Evolutionary conservation across 176 grass and related monocot genomes (phyloP), one percentile per base, ranked within the genome.

Genomic region (Cocos nucifera): DNA sequence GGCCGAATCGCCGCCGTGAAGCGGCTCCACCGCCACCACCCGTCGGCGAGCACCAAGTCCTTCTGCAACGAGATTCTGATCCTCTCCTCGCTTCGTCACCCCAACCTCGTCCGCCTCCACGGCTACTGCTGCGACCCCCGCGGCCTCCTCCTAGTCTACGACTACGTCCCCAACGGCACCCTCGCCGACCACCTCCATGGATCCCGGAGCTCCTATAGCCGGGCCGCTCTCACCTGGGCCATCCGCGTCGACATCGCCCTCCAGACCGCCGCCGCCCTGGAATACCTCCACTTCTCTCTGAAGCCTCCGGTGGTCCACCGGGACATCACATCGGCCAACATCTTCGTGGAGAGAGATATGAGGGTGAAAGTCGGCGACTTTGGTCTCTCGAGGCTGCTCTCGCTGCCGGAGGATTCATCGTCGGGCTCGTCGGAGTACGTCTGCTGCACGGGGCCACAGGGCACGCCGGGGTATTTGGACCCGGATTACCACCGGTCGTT

Each of bases 41-140:
- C 86, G 2, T 73, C 83, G n/a, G 78, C 82, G 0, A 61, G 70
- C 15, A 86, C 86, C 56, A 83, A 81, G 72, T 95, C 90, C 51
- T 95, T 95, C 79, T 89, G 80, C 82, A 95, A 86, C 61, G 90
- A 95, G 77, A 87, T 95, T 71, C 74, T 89, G 52, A 95, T 95
- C 72, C 90, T 95, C 78, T 89, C 90, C 29, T 76, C 90, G 39
- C 90, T 95, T 59, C 77, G 90, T 26, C 90, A 95, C 64, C 82
- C 90, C 14, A 82, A 86, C 78, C 79, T 95, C 79, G 90, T 95
- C 53, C 79, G 90, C 35, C 82, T 95, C 64, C 86, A 95, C 67
- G 90, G 90, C 57, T 89, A 89, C 74, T 95, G 86, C 81, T 80
- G 82, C 59, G 86, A 89, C 69, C 90, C 86, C 16, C 90, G 90